Conservation (phyloP, 2,329 filamentous ascomycete genomes). For the Diaporthe ilicicola region DNA sequence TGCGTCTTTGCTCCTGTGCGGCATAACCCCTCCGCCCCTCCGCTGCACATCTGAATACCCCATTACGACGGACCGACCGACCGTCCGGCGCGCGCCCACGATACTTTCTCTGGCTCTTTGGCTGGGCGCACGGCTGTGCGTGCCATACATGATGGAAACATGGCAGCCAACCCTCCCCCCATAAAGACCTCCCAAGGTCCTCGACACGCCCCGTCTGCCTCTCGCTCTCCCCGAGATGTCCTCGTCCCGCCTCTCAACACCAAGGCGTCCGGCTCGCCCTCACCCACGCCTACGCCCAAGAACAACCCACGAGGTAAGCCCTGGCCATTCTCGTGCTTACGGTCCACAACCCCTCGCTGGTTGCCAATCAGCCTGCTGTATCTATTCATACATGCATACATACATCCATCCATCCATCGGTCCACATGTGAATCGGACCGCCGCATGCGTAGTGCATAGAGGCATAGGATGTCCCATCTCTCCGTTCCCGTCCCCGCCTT, state of each 20-base stretch:
- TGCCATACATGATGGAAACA: conserved; percentile 33
- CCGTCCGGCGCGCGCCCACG: not conserved
- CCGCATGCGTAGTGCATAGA: not conserved
- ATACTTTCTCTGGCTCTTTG: not conserved
- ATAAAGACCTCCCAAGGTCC: conserved; percentile 34
- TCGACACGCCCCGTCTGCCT: conserved; percentile 12
- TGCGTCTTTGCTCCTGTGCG: too few species aligned
- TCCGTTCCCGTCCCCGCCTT: conserved; percentile 1
- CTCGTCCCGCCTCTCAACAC: conserved; percentile 12
- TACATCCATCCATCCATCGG: not conserved
- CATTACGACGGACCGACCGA: not conserved
- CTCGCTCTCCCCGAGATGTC: not conserved
- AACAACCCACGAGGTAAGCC: conserved; percentile 25
- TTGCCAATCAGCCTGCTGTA: not conserved
- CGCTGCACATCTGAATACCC: not conserved
- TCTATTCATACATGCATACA: too few species aligned
- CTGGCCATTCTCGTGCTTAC: too few species aligned
- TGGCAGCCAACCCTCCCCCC: conserved; percentile 34
- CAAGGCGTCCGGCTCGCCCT: not conserved
- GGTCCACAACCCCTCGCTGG: not conserved
- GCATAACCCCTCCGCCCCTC: too few species aligned
- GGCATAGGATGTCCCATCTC: not conserved
- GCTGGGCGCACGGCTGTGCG: not conserved
- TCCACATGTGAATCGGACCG: not conserved
- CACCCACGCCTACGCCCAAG: not conserved